These are phyloP conservation scores for Suhomyces chickasaworum DNA, from an alignment of 1,139 yeast species.

Conservation along the genomic window DNA sequence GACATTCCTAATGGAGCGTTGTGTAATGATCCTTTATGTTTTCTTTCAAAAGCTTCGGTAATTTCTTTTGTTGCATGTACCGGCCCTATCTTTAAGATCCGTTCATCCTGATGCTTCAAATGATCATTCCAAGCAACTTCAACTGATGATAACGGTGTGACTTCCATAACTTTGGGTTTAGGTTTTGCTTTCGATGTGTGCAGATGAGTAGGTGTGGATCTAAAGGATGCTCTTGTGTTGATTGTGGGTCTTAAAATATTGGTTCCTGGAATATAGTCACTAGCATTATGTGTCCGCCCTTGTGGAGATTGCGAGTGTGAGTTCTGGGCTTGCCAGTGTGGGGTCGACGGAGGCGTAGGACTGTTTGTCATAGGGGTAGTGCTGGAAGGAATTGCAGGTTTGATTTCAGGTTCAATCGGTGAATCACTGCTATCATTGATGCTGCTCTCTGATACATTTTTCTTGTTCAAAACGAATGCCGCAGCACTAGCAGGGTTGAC, in stretches of 20 bases:
- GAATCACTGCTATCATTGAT: constrained; percentile 15
- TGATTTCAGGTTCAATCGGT: constrained; percentile 4
- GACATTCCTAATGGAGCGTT: constrained; percentile 59
- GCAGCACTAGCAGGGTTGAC: constrained; percentile 49
- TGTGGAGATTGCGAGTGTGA: neutral
- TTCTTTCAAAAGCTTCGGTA: constrained; percentile 58
- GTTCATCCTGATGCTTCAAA: constrained; percentile 64
- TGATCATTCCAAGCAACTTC: constrained; percentile 72
- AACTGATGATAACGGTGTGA: constrained; percentile 56
- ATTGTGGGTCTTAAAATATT: constrained; percentile 57
- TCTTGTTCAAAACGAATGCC: constrained; percentile 43
- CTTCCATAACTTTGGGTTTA: constrained; percentile 40
- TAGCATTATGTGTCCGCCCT: constrained; percentile 14
- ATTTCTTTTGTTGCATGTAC: constrained; percentile 37
- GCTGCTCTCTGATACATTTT: constrained; percentile 19
- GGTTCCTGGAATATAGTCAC: constrained; percentile 58
- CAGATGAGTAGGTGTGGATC: constrained; percentile 20
- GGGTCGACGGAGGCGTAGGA: neutral
- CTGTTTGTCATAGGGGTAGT: neutral
- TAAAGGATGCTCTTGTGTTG: constrained; percentile 40
- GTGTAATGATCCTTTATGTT: constrained; percentile 55
- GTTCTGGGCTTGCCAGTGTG: neutral
- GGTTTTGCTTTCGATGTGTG: constrained; percentile 19
- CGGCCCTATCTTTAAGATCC: constrained; percentile 67
- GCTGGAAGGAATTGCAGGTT: neutral